phyloP scores from a whole-genome alignment of 768 basidiomycete genomes.

The Chiua virens region DNA sequence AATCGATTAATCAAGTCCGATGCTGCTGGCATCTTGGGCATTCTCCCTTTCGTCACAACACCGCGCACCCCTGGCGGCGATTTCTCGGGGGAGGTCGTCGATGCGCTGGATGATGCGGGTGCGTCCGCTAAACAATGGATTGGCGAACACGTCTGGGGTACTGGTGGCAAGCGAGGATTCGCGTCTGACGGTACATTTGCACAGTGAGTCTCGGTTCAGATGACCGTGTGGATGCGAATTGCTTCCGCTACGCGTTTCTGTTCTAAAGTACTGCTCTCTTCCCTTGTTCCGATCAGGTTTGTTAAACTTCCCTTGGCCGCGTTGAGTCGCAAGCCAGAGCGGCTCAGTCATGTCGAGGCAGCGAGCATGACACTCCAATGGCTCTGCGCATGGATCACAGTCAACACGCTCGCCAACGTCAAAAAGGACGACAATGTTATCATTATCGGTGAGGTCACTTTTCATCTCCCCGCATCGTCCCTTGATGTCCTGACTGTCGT shows the following conservation, averaged over 20 bases:
- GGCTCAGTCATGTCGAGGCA: constrained; percentile 24
- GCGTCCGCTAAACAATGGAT: constrained; percentile 19
- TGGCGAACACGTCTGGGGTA: constrained; percentile 35
- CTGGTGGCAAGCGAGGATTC: constrained; percentile 33
- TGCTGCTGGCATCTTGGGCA: constrained; percentile 28
- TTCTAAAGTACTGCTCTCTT: not conserved
- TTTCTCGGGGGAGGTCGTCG: constrained; percentile 36
- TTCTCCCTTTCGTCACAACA: constrained; percentile 31
- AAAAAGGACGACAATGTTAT: constrained; percentile 34
- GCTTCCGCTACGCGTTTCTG: not conserved
- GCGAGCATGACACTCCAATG: constrained; percentile 36
- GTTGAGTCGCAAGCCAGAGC: constrained; percentile 32
- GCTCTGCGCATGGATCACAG: constrained; percentile 39
- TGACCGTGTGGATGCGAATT: not conserved
- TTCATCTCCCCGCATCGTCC: no score
- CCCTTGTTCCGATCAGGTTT: constrained; percentile 16
- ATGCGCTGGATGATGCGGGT: constrained; percentile 29
- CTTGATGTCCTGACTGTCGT: not conserved
- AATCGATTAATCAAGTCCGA: constrained; percentile 34
- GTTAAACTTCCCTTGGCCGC: constrained; percentile 28
- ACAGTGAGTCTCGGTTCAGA: constrained; percentile 22
- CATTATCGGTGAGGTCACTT: constrained; percentile 25
- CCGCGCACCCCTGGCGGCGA: constrained; percentile 33
- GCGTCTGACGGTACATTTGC: constrained; percentile 34
- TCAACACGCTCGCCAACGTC: constrained; percentile 33